Evolutionary conservation across 345 rosid species (phyloP), one percentile per base, ranked within the genome.

Genomic region (Cardamine chenopodiifolia): DNA sequence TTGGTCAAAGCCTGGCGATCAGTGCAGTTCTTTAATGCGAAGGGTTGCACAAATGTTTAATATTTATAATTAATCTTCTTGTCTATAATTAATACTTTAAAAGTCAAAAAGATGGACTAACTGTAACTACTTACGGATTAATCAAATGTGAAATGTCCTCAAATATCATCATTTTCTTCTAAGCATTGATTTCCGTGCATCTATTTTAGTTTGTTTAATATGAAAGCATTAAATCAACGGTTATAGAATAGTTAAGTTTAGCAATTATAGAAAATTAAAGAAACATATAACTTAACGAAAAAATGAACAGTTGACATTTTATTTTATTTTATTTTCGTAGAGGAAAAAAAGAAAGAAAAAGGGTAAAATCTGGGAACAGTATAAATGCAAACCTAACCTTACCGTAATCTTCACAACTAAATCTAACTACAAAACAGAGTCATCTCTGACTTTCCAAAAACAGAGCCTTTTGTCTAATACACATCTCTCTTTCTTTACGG

Each of bases 101-200:
- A 75, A 68, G 79, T 75, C 74, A 61, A 68, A 28, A 52, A 75
- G 48, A 68, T 52, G 48, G 63, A 68, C 48, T 68, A 68, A 59
- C 25, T 39, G 11, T 12, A 45, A 67, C 68, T 26, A 62, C 66
- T 13, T 19, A 14, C 65, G 4, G 37, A 65, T 57, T 25, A 67
- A 35, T 66, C 40, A 45, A 37, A 44, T 44, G 49, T 44, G 49
- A n/a, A n/a, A 42, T 42, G 18, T 42, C 6, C n/a, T 40, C 17
- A 42, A 42, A 42, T 42, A 14, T 42, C 49, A 6, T 44, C 3
- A 44, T 44, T 15, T 44, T 44, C 9, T 44, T 44, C 2, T 44
- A 44, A 15, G 19, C 49, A 44, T 15, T 40, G 47, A 42, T 42
- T 15, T 42, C 8, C 15, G 48, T 42, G 48, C 18, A 42, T 42